Conservation (phyloP, 805 yeast species). For the Tetrapisispora arboricola region DNA sequence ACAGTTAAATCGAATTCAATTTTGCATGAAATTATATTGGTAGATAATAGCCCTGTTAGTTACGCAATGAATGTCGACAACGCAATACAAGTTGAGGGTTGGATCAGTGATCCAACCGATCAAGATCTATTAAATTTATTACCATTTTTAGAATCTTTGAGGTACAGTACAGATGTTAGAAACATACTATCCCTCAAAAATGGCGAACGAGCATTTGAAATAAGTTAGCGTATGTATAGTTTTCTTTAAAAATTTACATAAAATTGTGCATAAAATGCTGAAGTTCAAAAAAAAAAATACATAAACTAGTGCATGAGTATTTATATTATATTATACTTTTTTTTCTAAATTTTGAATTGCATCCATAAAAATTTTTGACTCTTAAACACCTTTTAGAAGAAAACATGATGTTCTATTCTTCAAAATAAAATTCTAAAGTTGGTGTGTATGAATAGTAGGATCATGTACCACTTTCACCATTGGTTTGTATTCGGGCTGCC, state of each 20-base stretch:
- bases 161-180: slow-evolving; percentile 79
- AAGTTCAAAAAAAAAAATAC: no score
- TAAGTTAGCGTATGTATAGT: not conserved
- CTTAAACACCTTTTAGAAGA: no score
- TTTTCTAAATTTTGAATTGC: no score
- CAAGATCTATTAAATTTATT: slow-evolving; percentile 68
- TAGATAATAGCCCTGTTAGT: slow-evolving; percentile 90
- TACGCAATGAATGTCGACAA: slow-evolving; percentile 76
- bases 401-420: no score
- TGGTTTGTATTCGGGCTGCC: slow-evolving; percentile 92
- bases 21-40: slow-evolving; percentile 49
- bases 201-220: slow-evolving; percentile 35
- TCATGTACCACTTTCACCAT: slow-evolving; percentile 48
- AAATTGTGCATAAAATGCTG: not conserved
- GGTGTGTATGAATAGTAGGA: slow-evolving; percentile 1
- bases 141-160: slow-evolving; percentile 51
- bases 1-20: not conserved
- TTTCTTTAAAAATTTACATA: no score
- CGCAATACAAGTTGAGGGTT: slow-evolving; percentile 90
- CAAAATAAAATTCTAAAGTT: no score
- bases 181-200: slow-evolving; percentile 60
- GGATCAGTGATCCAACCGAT: slow-evolving; percentile 96
- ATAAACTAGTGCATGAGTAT: no score
- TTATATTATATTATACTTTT: no score
- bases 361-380: no score